These are phyloP conservation scores for Starmerella etchellsii DNA, from an alignment of 805 yeast genomes.

Conservation along the genomic window DNA sequence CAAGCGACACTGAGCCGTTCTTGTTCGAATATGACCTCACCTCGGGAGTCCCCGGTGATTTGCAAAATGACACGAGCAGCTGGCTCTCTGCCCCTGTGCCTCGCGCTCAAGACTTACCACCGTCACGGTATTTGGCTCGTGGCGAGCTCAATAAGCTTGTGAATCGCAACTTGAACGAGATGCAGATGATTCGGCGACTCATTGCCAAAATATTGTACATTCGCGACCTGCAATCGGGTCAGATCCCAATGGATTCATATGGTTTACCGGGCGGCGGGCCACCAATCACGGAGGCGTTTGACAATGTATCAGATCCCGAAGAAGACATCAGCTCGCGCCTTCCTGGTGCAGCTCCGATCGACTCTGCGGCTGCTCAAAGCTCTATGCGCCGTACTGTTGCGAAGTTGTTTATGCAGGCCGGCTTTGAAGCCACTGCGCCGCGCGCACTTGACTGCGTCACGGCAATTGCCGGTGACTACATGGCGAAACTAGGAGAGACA, in stretches of 20 bases:
- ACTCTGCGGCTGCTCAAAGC: slow-evolving; percentile 48
- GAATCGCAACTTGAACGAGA: slow-evolving; percentile 53
- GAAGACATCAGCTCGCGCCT: slow-evolving; percentile 73
- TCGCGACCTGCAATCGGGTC: slow-evolving; percentile 64
- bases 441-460: slow-evolving; percentile 67
- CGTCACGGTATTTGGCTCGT: slow-evolving; percentile 24
- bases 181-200: slow-evolving; percentile 77
- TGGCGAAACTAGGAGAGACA: slow-evolving; percentile 60
- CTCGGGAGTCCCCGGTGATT: slow-evolving; percentile 64
- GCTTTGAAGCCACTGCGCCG: slow-evolving; percentile 75
- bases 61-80: slow-evolving; percentile 18
- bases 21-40: slow-evolving; percentile 68
- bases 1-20: slow-evolving; percentile 27
- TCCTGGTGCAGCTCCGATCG: slow-evolving; percentile 50
- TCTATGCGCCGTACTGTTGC: slow-evolving; percentile 58
- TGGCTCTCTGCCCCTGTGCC: slow-evolving; percentile 18
- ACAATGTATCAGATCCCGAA: slow-evolving; percentile 47
- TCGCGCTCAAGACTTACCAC: slow-evolving; percentile 31
- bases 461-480: slow-evolving; percentile 68
- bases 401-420: slow-evolving; percentile 78
- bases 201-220: slow-evolving; percentile 82
- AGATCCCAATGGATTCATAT: slow-evolving; percentile 1
- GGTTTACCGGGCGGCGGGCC: not conserved
- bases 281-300: slow-evolving; percentile 9
- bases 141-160: slow-evolving; percentile 51